These are phyloP conservation scores for Vaccinium macrocarpon DNA, from an alignment of 148 eudicot genomes.

Conservation along the genomic window DNA sequence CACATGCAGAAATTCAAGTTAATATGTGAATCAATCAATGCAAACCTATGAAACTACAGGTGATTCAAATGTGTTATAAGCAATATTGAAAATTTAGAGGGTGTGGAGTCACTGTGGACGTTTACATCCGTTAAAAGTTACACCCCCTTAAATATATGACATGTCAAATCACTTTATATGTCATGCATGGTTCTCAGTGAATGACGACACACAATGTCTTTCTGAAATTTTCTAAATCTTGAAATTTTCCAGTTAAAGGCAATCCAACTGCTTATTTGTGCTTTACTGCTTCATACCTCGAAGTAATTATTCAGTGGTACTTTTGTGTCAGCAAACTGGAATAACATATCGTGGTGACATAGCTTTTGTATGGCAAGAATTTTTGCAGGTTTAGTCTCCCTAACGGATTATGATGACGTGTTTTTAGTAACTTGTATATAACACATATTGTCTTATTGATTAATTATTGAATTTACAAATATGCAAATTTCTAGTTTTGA, in stretches of 20 bases:
- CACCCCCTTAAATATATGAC: background rate
- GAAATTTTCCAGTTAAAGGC: background rate
- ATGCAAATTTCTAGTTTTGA: background rate
- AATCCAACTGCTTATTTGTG: background rate
- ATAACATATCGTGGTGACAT: background rate
- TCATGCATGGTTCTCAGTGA: background rate
- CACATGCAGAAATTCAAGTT: background rate
- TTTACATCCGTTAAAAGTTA: background rate
- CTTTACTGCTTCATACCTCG: background rate
- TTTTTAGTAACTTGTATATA: background rate
- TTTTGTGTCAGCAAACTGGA: background rate
- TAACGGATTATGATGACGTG: background rate
- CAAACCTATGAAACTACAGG: background rate
- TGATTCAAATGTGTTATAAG: background rate
- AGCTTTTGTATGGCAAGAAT: background rate
- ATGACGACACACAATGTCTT: background rate
- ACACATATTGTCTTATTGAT: constrained; percentile 1
- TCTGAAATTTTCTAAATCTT: background rate
- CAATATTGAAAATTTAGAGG: background rate
- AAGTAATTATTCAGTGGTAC: background rate
- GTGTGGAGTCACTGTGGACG: background rate
- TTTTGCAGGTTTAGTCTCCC: background rate
- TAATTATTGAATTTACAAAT: background rate
- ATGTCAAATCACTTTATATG: background rate
- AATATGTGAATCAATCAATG: background rate